Base-by-base conservation (phyloP, 2,329 filamentous ascomycete species). In the Colletotrichum sojae region DNA sequence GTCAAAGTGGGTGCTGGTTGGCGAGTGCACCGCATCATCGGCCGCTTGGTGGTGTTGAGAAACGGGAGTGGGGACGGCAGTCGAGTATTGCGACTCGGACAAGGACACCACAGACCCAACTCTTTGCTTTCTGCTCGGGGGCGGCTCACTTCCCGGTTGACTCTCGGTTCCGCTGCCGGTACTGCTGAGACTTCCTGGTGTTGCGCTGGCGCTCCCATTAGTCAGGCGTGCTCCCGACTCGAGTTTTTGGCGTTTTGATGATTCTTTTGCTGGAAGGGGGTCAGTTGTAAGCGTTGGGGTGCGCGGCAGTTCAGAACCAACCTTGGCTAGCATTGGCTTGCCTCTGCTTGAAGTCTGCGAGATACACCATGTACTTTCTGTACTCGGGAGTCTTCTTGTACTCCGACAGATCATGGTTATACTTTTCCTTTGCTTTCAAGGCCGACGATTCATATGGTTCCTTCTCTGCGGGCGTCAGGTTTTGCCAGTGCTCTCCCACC, bases 401-500 rank as follows among this genome's bases (percentile, higher is more conserved):
- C 72, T 92, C 88, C 54, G 86, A 83, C 70, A 95, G 83, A 71
- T 93, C 89, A n/a, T 86, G 84, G 72, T 92, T 92, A 76, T 94
- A 95, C 73, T 86, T 91, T 73, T 95, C 92, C 79, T 95, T 95
- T 27, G 91, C 91, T 16, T 86, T 80, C 68, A 91, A 90, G 25
- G 93, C 92, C 75, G 92, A 89, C 46, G 86, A 87, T 77, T 95
- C 93, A 73, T 88, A 95, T 0, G 86, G 85, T 75, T 94, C 92
- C 75, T 93, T 92, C 73, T 93, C 90, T 1, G 83, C 79, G 0
- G 89, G 84, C 2, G 88, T 84, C 9, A 95, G 80, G 60, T 89
- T 90, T 76, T 95, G 93, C 93, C 93, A 95, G 75, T 92, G 89
- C 76, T 95, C 92, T 6, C 93, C 93, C 1, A 95, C 93, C 1